A percentile compares a stretch with the other conserved stretches of the same genome.
phyloP scores from a whole-genome alignment of 1,139 yeast genomes.

The Nakaseomyces glabratus region DNA sequence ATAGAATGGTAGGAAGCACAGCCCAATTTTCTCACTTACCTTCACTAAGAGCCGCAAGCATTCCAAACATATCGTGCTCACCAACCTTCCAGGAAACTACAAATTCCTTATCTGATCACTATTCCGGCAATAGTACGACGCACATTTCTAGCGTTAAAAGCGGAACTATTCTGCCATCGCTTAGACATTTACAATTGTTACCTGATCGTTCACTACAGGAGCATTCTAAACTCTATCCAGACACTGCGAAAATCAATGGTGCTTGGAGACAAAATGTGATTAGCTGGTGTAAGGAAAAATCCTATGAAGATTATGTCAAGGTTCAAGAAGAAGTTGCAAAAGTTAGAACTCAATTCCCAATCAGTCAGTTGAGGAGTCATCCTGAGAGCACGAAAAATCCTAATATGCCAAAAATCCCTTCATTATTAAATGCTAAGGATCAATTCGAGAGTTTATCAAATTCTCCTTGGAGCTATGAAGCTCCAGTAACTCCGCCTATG shows the following conservation, averaged over 20 bases:
- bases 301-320: conserved; percentile 25
- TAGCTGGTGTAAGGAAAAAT: conserved; percentile 29
- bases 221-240: conserved; percentile 28
- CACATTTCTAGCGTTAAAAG: too few relatives aligned
- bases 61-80: conserved; percentile 3
- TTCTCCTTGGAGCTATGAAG: conserved; percentile 10
- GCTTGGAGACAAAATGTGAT: conserved; percentile 27
- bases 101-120: too few relatives aligned
- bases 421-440: conserved; percentile 23
- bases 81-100: conserved; percentile 4
- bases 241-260: conserved; percentile 28
- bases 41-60: conserved; percentile 2
- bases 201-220: conserved; percentile 28
- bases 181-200: conserved; percentile 26
- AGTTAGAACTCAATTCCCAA: conserved; percentile 10
- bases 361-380: background rate
- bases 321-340: conserved; percentile 22
- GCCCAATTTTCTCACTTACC: background rate
- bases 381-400: conserved; percentile 7
- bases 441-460: conserved; percentile 22
- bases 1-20: background rate
- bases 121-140: too few relatives aligned
- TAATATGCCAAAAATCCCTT: conserved; percentile 15
- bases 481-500: conserved; percentile 30
- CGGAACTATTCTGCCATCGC: conserved; percentile 21